phyloP scores from a whole-genome alignment of 1,284 basidiomycete genomes.

The Rhodotorula glutinis region DNA sequence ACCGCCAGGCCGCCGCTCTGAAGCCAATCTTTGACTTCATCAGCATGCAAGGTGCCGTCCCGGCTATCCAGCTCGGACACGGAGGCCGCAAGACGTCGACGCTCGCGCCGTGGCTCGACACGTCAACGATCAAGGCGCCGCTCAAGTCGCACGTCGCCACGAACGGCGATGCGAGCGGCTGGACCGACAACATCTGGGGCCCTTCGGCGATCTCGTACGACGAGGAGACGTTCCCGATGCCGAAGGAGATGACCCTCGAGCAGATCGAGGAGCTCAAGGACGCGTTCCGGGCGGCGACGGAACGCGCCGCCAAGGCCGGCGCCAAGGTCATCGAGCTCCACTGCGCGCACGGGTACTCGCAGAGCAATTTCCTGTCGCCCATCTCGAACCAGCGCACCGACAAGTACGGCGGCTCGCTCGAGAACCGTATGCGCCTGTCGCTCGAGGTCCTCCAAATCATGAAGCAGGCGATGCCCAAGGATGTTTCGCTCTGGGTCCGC shows the following conservation, averaged over 20 bases:
- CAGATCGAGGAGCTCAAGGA: constrained; percentile 63
- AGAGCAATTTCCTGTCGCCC: constrained; percentile 62
- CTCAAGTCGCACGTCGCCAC: constrained; percentile 41
- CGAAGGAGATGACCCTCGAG: constrained; percentile 58
- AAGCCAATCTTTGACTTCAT: constrained; percentile 70
- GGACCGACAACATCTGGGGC: constrained; percentile 63
- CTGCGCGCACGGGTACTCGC: constrained; percentile 36
- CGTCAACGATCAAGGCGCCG: constrained; percentile 12
- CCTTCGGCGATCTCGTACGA: constrained; percentile 61
- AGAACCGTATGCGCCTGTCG: constrained; percentile 68
- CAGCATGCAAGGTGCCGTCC: constrained; percentile 61
- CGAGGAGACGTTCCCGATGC: constrained; percentile 54
- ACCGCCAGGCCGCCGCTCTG: constrained; percentile 66
- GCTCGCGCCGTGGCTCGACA: constrained; percentile 59
- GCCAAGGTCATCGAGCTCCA: constrained; percentile 69
- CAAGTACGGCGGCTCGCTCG: constrained; percentile 64
- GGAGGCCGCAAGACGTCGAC: constrained; percentile 71
- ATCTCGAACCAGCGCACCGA: constrained; percentile 68
- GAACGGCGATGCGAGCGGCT: constrained; percentile 59
- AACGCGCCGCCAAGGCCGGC: constrained; percentile 53
- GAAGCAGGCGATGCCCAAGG: constrained; percentile 58
- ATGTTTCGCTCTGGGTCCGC: constrained; percentile 69
- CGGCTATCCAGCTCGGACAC: constrained; percentile 73
- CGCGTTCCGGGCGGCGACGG: constrained; percentile 63
- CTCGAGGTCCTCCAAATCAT: constrained; percentile 59